Conservation (phyloP, 2,329 filamentous ascomycete species). For the Daldinia sp. region DNA sequence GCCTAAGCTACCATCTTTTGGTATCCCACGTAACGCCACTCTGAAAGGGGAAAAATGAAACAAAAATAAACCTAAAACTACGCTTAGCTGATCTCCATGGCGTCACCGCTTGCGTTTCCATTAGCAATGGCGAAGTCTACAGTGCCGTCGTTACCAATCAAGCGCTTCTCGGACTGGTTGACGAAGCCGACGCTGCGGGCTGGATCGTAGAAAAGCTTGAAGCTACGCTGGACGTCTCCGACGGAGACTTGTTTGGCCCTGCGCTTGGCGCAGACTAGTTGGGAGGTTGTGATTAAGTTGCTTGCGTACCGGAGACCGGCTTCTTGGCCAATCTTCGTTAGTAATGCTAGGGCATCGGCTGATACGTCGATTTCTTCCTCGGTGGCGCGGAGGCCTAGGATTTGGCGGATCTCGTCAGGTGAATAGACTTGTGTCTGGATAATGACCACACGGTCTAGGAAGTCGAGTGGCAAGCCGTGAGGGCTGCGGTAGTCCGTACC, state of each 20-base stretch:
- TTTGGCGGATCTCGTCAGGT: constrained; percentile 87
- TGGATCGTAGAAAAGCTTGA: constrained; percentile 92
- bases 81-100: constrained; percentile 47
- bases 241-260: constrained; percentile 83
- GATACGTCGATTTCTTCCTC: constrained; percentile 96
- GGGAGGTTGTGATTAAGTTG: constrained; percentile 94
- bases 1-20: constrained; percentile 35
- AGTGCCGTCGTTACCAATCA: constrained; percentile 86
- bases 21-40: constrained; percentile 43
- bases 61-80: constrained; percentile 24
- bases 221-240: constrained; percentile 92
- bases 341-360: constrained; percentile 85
- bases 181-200: constrained; percentile 90
- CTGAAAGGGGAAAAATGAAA: constrained; percentile 16
- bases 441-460: constrained; percentile 94
- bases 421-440: constrained; percentile 90
- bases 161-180: constrained; percentile 84
- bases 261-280: constrained; percentile 86
- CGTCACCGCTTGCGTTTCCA: constrained; percentile 56
- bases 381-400: constrained; percentile 88
- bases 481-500: constrained; percentile 94
- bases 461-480: constrained; percentile 93
- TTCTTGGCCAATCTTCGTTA: constrained; percentile 96
- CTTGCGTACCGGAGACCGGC: constrained; percentile 94
- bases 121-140: constrained; percentile 73